Conservation (phyloP, 1,284 basidiomycete genomes). For the Cutaneotrichosporon arboriforme region DNA sequence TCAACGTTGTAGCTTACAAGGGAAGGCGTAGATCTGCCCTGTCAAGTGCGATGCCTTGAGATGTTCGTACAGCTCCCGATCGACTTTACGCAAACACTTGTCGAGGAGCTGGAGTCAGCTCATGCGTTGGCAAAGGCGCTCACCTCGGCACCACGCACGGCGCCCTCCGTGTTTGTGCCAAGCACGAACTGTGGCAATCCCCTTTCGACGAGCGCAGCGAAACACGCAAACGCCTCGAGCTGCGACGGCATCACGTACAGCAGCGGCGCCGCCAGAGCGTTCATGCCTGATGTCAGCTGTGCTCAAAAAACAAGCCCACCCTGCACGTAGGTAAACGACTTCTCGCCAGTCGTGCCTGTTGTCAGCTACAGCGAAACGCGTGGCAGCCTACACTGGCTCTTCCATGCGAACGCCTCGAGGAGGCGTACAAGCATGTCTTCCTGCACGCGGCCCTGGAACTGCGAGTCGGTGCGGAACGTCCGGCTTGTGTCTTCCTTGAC, state of each 20-base stretch:
- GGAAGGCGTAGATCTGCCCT: slow-evolving; percentile 97
- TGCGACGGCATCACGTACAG: slow-evolving; percentile 93
- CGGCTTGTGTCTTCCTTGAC: slow-evolving; percentile 58
- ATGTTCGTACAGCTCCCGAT: slow-evolving; percentile 74
- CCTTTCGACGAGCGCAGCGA: slow-evolving; percentile 87
- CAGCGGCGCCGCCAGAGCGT: slow-evolving; percentile 94
- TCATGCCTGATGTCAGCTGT: slow-evolving; percentile 61
- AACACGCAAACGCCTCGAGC: slow-evolving; percentile 92
- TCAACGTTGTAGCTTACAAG: slow-evolving; percentile 57
- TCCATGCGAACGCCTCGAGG: slow-evolving; percentile 95
- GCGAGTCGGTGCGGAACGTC: slow-evolving; percentile 87
- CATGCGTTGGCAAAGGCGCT: slow-evolving; percentile 19
- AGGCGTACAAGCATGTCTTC: slow-evolving; percentile 95
- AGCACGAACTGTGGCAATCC: slow-evolving; percentile 92
- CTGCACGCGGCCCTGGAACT: slow-evolving; percentile 88
- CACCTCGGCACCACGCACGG: slow-evolving; percentile 87
- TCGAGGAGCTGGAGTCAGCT: slow-evolving; percentile 66
- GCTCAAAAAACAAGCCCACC: slow-evolving; percentile 40
- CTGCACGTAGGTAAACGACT: slow-evolving; percentile 70
- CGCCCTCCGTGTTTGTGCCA: slow-evolving; percentile 83
- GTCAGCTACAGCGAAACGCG: slow-evolving; percentile 7
- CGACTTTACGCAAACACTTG: slow-evolving; percentile 81
- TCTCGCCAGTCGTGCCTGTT: background rate
- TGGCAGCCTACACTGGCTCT: slow-evolving; percentile 62
- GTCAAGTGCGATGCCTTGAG: slow-evolving; percentile 86